Evolutionary conservation across 805 yeast genomes (phyloP).

Genomic region (Yarrowia divulgata): DNA sequence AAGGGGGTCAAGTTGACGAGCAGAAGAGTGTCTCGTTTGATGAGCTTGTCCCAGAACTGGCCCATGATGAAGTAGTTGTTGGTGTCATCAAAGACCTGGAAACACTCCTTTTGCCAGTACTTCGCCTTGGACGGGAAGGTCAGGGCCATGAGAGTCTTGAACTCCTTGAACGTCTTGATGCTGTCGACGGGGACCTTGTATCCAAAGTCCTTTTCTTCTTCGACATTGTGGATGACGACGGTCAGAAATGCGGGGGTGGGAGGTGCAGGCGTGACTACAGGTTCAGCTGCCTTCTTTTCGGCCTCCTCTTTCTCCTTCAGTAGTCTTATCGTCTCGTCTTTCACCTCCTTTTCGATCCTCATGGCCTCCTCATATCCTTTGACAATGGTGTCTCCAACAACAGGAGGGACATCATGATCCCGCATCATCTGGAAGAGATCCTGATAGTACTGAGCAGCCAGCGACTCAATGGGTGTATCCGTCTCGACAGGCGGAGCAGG

Average conservation of each 20-base stretch:
- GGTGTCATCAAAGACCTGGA: constrained; percentile 32
- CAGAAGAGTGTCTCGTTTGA: constrained; percentile 2
- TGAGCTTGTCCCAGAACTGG: constrained; percentile 33
- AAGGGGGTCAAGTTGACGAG: constrained; percentile 16
- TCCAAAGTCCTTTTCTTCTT: constrained; percentile 20
- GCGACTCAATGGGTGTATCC: neutral
- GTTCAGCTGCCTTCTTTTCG: neutral
- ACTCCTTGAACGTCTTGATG: constrained; percentile 21
- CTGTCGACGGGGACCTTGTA: constrained; percentile 34
- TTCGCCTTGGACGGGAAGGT: constrained; percentile 29
- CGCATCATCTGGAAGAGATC: constrained; percentile 28
- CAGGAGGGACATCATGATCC: constrained; percentile 13
- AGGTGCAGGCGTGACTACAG: neutral
- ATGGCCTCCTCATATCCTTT: constrained; percentile 30
- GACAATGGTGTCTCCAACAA: constrained; percentile 17
- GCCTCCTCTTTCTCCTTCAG: constrained; percentile 15
- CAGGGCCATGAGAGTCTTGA: constrained; percentile 8
- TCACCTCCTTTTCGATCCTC: constrained; percentile 22
- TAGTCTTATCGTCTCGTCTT: neutral
- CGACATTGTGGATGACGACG: neutral
- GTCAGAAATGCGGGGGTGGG: constrained; percentile 8
- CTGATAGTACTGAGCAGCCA: constrained; percentile 31
- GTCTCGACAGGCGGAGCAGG: neutral
- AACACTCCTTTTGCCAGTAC: constrained; percentile 32
- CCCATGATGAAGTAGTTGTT: constrained; percentile 35